Conservation (phyloP, 768 basidiomycete species). For the Sarcodon sp. region DNA sequence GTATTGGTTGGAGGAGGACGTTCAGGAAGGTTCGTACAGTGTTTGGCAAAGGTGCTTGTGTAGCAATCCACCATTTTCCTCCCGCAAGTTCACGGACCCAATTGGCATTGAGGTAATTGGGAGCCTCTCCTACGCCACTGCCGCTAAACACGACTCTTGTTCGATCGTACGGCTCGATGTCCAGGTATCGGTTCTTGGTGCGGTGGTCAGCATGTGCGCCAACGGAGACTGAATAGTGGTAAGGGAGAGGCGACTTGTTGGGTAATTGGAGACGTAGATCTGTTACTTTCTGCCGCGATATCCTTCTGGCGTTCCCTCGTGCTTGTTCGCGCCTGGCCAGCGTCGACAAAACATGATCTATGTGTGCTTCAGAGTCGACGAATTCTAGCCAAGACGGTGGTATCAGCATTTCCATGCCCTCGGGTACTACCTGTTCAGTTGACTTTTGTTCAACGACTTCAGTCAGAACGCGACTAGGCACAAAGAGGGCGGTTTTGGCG, state of each 20-base stretch:
- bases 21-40: slow-evolving; percentile 73
- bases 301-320: slow-evolving; percentile 17
- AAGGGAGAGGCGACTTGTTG: slow-evolving; percentile 12
- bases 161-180: slow-evolving; percentile 73
- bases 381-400: slow-evolving; percentile 16
- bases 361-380: slow-evolving; percentile 13
- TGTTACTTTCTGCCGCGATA: slow-evolving; percentile 11
- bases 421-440: too few species aligned
- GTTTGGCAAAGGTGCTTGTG: slow-evolving; percentile 64
- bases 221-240: slow-evolving; percentile 45
- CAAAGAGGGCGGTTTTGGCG: too few species aligned
- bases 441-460: too few species aligned
- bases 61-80: slow-evolving; percentile 73
- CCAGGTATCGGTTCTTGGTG: slow-evolving; percentile 52
- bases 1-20: slow-evolving; percentile 38
- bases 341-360: slow-evolving; percentile 18
- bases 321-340: slow-evolving; percentile 26
- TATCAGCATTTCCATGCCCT: background rate
- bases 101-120: slow-evolving; percentile 70
- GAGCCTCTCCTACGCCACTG: slow-evolving; percentile 10
- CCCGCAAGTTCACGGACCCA: slow-evolving; percentile 74
- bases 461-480: too few species aligned
- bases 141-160: slow-evolving; percentile 50
- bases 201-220: slow-evolving; percentile 32
- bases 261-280: slow-evolving; percentile 5